Conservation (phyloP, 345 rosid genomes). For the Salix dunnii region DNA sequence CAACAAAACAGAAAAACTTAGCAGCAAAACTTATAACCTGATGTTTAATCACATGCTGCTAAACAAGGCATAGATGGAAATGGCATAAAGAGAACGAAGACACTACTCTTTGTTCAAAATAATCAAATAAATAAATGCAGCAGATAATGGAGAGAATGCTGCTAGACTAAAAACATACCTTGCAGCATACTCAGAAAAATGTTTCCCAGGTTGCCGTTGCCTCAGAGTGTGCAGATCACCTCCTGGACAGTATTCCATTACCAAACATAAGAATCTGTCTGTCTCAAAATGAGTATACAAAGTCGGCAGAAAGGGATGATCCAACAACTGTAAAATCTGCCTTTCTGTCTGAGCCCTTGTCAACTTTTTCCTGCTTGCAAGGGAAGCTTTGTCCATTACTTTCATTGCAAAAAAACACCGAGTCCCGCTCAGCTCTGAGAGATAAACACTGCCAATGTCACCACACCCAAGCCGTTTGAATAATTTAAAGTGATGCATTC, state of each 20-base stretch:
- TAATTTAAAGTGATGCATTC: constrained; percentile 92
- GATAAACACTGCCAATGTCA: constrained; percentile 96
- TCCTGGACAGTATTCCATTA: constrained; percentile 97
- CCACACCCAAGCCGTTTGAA: constrained; percentile 95
- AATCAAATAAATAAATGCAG: background rate
- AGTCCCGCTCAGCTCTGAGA: constrained; percentile 88
- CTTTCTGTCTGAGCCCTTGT: constrained; percentile 95
- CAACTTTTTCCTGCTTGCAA: constrained; percentile 89
- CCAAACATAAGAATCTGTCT: constrained; percentile 91
- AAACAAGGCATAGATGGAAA: background rate
- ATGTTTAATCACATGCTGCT: background rate
- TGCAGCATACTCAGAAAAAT: constrained; percentile 96
- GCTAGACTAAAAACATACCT: constrained; percentile 45
- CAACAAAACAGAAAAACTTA: background rate
- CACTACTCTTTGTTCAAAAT: background rate
- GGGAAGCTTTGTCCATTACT: constrained; percentile 98
- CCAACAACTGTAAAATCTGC: constrained; percentile 89
- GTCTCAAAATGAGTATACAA: constrained; percentile 95
- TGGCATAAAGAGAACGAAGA: background rate
- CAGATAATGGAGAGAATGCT: background rate
- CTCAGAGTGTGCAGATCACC: constrained; percentile 94
- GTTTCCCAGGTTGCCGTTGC: constrained; percentile 95
- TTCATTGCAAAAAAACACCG: constrained; percentile 91
- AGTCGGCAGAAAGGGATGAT: constrained; percentile 96
- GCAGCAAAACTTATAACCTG: background rate